Evolutionary conservation across 768 basidiomycete species (phyloP), one percentile per base, ranked within the genome.

Genomic region (Lentinula detonsa): DNA sequence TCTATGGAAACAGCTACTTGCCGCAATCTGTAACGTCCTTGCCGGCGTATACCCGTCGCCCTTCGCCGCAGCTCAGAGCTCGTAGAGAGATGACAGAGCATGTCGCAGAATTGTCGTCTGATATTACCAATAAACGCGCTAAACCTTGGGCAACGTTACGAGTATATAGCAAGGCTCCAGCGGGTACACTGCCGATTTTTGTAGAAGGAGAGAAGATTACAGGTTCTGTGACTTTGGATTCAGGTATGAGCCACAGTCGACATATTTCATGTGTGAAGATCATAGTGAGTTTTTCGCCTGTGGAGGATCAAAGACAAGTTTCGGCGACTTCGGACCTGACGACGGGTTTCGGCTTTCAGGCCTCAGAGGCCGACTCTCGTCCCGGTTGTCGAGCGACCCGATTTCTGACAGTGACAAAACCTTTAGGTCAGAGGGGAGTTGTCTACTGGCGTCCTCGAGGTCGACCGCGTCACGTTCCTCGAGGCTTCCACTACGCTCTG

Each of bases 211-310:
- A 68, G 9, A 63, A 64, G 2, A 65, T 78, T 5, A 66, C 66
- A 42, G 79, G 80, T 9, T 68, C 69, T 42, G 73, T 80, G 11
- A 67, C 66, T 6, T 65, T 81, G 28, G 66, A 67, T 52, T 61
- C 76, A 16, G 28, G 43, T 18, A 59, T 48, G 37, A 60, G 71
- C 71, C 73, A 73, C 40, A 71, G 76, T 5, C 80, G 83, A 45
- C 71, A 73, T 21, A 77, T 85, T 50, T 78, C 80, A 61, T 74
- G 74, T 10, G 77, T 88, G 11, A 70, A 72, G 11, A 63, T 87
- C 54, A 74, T 76, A 60, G 86, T 85, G 66, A 31, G 74, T 69
- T 43, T 49, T 15, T 11, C 51, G 31, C 51, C 5, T 18, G 7
- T 51, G 42, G 58, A 16, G 31, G 7, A 23, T 42, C 8, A 33